Conservation (phyloP, 345 rosid genomes). For the Acer yangbiense region DNA sequence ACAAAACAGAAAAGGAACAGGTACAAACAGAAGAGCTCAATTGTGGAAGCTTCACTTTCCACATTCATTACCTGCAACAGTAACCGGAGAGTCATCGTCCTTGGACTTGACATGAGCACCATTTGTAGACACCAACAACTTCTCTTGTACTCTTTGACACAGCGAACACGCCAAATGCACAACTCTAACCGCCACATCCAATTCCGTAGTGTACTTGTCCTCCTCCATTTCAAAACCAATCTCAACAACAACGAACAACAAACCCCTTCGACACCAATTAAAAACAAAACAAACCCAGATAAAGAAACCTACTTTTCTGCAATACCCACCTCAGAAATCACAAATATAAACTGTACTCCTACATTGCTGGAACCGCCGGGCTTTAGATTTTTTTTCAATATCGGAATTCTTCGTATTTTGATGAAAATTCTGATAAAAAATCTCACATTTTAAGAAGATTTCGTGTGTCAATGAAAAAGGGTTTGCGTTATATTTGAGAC, state of each 20-base stretch:
- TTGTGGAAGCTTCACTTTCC: background rate
- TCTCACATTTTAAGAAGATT: background rate
- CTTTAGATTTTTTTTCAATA: background rate
- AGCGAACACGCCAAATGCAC: conserved; percentile 83
- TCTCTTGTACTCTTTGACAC: conserved; percentile 71
- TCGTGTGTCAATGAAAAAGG: background rate
- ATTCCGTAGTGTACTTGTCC: conserved; percentile 46
- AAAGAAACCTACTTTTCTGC: background rate
- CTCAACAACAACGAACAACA: conserved; percentile 17
- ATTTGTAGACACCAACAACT: conserved; percentile 43
- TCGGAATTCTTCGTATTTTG: background rate
- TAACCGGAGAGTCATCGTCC: conserved; percentile 91
- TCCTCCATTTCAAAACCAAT: conserved; percentile 26
- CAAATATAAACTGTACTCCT: background rate
- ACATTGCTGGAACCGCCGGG: background rate
- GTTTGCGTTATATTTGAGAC: background rate
- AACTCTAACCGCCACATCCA: conserved; percentile 78
- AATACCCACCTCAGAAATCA: conserved; percentile 16
- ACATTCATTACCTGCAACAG: conserved; percentile 67
- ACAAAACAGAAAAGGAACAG: background rate
- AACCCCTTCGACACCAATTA: background rate
- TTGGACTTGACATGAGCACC: conserved; percentile 56
- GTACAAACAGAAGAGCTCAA: background rate
- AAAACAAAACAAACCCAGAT: conserved; percentile 3
- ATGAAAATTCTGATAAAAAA: background rate